These are phyloP conservation scores for Passiflora organensis DNA, from an alignment of 345 rosid species.

Conservation along the genomic window DNA sequence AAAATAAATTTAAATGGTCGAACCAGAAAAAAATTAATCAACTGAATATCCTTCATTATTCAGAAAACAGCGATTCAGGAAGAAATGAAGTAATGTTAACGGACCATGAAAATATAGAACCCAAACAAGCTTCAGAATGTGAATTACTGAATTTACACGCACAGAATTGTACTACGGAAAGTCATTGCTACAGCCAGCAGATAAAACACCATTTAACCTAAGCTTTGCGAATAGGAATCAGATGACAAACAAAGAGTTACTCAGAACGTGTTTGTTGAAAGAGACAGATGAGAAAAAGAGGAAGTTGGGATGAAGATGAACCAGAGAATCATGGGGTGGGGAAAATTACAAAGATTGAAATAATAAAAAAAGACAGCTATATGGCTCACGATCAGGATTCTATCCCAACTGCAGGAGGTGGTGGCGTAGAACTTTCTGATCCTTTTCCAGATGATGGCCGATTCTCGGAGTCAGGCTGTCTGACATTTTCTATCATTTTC, in stretches of 20 bases:
- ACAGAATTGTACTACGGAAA: no score
- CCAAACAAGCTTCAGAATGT: no score
- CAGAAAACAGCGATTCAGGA: no score
- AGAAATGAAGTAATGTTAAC: no score
- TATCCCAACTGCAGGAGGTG: constrained; percentile 21
- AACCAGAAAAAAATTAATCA: no score
- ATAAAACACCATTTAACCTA: no score
- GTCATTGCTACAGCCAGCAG: no score
- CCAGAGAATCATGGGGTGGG: not conserved
- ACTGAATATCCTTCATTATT: no score
- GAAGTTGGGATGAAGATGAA: not conserved
- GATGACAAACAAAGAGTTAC: not conserved
- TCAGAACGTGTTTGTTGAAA: constrained; percentile 11
- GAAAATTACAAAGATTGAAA: constrained; percentile 7
- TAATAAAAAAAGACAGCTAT: not conserved
- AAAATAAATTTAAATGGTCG: no score
- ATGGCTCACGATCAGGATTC: constrained; percentile 11
- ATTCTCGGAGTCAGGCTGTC: constrained; percentile 36
- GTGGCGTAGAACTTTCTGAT: constrained; percentile 54
- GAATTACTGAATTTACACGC: no score
- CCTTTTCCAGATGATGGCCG: constrained; percentile 40
- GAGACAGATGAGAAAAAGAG: not conserved
- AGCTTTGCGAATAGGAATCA: not conserved
- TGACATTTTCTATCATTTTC: constrained; percentile 67
- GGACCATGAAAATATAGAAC: no score